Evolutionary conservation across 352 stramenopile genomes (phyloP).

Genomic region (Pythium apleroticum): DNA sequence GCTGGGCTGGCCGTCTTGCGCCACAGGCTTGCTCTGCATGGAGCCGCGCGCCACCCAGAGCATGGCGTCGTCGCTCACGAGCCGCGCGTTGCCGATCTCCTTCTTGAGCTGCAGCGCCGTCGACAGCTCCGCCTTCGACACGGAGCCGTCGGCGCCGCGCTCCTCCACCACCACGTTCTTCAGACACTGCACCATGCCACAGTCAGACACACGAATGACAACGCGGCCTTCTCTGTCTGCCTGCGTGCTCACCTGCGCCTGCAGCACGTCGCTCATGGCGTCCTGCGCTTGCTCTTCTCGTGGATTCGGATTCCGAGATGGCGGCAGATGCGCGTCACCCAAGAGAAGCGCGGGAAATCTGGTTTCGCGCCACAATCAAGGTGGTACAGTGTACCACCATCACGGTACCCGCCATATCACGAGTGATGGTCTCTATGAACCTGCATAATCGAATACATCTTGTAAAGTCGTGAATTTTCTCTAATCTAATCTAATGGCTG

Average conservation of each 20-base stretch:
- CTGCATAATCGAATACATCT: neutral
- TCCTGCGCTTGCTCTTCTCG: constrained; percentile 3
- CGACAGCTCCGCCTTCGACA: constrained; percentile 37
- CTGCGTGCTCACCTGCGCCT: constrained; percentile 7
- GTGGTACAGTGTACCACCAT: constrained; percentile 28
- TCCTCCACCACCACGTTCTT: constrained; percentile 60
- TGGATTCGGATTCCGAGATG: neutral
- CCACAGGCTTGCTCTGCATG: constrained; percentile 40
- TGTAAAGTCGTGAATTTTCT: neutral
- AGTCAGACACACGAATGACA: too few species aligned
- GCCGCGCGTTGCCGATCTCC: constrained; percentile 75
- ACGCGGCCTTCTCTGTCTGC: neutral
- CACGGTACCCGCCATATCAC: constrained; percentile 1
- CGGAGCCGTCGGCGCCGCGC: constrained; percentile 38
- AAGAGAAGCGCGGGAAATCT: constrained; percentile 11
- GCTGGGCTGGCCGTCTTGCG: constrained; percentile 1
- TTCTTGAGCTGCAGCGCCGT: constrained; percentile 64
- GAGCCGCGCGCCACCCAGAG: constrained; percentile 63
- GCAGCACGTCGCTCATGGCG: constrained; percentile 9
- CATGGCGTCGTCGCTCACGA: constrained; percentile 70
- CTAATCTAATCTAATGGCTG: constrained; percentile 12
- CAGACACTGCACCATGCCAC: constrained; percentile 38
- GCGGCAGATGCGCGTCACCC: neutral
- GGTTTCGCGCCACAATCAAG: constrained; percentile 46
- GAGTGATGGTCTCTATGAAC: neutral